phyloP scores from a whole-genome alignment of 2,329 filamentous ascomycete genomes.

The Cercospora nicotianae region DNA sequence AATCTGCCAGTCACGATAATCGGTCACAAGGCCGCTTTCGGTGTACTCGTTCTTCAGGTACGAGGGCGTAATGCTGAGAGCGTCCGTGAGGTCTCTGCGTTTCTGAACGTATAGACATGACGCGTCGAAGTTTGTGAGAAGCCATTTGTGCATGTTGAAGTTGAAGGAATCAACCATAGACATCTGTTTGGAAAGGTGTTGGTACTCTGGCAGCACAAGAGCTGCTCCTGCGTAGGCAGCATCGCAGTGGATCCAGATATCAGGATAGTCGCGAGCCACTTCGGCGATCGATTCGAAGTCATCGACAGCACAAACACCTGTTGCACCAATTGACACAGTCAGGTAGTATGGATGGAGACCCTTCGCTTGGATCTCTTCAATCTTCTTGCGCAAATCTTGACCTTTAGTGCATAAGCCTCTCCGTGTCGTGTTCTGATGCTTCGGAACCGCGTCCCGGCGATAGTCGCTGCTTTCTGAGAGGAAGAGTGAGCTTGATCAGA shows the following conservation, averaged over 20 bases:
- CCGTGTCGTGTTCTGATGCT: slow-evolving; percentile 63
- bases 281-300: slow-evolving; percentile 70
- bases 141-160: slow-evolving; percentile 97
- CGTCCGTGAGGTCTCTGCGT: slow-evolving; percentile 73
- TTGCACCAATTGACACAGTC: slow-evolving; percentile 81
- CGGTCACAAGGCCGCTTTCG: slow-evolving; percentile 80
- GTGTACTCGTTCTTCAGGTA: slow-evolving; percentile 82
- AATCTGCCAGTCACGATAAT: slow-evolving; percentile 97
- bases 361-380: slow-evolving; percentile 65
- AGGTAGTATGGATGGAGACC: slow-evolving; percentile 84
- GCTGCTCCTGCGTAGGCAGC: slow-evolving; percentile 89
- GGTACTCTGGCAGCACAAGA: slow-evolving; percentile 77
- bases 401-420: slow-evolving; percentile 72
- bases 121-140: slow-evolving; percentile 88
- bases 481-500: slow-evolving; percentile 79
- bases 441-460: slow-evolving; percentile 80
- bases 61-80: slow-evolving; percentile 73
- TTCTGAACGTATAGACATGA: slow-evolving; percentile 78
- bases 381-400: slow-evolving; percentile 57
- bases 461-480: slow-evolving; percentile 82
- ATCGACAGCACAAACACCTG: slow-evolving; percentile 84
- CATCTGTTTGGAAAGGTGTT: slow-evolving; percentile 64
- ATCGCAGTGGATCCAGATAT: slow-evolving; percentile 90
- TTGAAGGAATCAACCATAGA: slow-evolving; percentile 81
- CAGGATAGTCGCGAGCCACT: slow-evolving; percentile 54